A percentile compares a stretch with the other conserved stretches of the same genome.
phyloP scores from a whole-genome alignment of 345 rosid species.

The Hypericum androsaemum region DNA sequence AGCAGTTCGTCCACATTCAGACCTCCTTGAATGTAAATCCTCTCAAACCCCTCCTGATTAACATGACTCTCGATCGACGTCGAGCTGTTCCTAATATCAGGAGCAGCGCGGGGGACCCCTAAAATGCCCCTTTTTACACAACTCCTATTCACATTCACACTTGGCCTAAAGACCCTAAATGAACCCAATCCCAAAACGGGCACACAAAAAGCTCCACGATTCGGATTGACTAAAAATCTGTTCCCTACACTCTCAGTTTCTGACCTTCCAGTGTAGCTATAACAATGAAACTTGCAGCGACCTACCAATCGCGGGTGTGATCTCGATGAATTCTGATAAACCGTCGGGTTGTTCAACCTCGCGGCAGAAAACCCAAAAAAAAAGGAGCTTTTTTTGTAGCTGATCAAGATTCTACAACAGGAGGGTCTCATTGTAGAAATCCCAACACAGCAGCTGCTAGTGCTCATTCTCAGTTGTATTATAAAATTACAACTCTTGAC shows the following conservation, averaged over 20 bases:
- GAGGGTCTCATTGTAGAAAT: conserved; percentile 74
- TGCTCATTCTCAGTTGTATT: conserved; percentile 30
- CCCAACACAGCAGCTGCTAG: conserved; percentile 38
- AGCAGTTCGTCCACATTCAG: conserved; percentile 56
- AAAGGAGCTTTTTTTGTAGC: conserved; percentile 35
- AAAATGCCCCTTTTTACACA: conserved; percentile 54
- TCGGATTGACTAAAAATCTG: conserved; percentile 21
- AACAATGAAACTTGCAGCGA: conserved; percentile 18
- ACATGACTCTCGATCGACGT: conserved; percentile 49
- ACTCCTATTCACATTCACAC: conserved; percentile 19
- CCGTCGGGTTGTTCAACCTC: conserved; percentile 15
- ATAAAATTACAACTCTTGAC: conserved; percentile 5
- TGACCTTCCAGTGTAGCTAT: conserved; percentile 13
- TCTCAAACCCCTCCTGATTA: conserved; percentile 59
- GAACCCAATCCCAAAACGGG: conserved; percentile 42
- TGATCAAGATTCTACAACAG: conserved; percentile 55
- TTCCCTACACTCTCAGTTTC: conserved; percentile 25
- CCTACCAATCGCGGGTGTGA: conserved; percentile 26
- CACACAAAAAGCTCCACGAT: conserved; percentile 47
- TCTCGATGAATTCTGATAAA: conserved; percentile 47
- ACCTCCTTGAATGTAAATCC: conserved; percentile 58
- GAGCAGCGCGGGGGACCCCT: conserved; percentile 57
- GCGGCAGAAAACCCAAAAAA: conserved; percentile 40
- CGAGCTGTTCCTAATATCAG: conserved; percentile 64
- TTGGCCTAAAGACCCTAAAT: conserved; percentile 20